Base-by-base conservation (phyloP, 768 basidiomycete genomes). In the Neoboletus magnificus region DNA sequence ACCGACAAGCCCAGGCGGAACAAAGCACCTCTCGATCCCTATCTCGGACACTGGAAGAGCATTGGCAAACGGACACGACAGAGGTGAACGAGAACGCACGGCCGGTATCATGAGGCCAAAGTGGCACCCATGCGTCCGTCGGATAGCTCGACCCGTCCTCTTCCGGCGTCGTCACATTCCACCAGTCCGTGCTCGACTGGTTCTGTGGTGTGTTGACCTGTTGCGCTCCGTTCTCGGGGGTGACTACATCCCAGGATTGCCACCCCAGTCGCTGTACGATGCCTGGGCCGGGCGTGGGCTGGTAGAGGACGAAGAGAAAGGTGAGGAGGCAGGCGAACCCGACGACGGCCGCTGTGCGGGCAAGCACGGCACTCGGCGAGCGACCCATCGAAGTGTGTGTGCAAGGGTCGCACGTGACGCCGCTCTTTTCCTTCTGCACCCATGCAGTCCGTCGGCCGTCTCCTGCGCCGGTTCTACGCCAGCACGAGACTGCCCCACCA, bases 171-270 rank as follows among this genome's bases (percentile, higher is more conserved):
- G 61, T 53, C 52, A 52, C 25, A 48, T 65, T 58, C 61, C 61
- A 62, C 59, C 65, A 62, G 58, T 45, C 52, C 15, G 61, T 32
- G 32, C 32, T 13, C 15, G 52, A 48, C 36, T 35, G 37, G 50
- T 57, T 55, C 15, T 56, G 59, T 27, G 53, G 47, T 22, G 49
- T 35, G 23, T 18, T 37, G 11, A 18, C 36, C 32, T 48, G 46
- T 9, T 32, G 32, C 7, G 16, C 33, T 23, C 56, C 49, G 3
- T 44, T 35, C 16, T 43, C 49, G 25, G 78, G 67, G 2, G 73
- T 69, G 0, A 93, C 77, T 4, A 80, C 65, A 42, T 90, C 93
- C 91, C 91, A 96, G 8, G 87, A 79, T 64, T 95, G 93, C 93
- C 93, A 95, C 29, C 92, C 92, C 20, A 97, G 75, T 43, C 82